phyloP scores from a whole-genome alignment of 768 basidiomycete species.

The Serendipita indica region DNA sequence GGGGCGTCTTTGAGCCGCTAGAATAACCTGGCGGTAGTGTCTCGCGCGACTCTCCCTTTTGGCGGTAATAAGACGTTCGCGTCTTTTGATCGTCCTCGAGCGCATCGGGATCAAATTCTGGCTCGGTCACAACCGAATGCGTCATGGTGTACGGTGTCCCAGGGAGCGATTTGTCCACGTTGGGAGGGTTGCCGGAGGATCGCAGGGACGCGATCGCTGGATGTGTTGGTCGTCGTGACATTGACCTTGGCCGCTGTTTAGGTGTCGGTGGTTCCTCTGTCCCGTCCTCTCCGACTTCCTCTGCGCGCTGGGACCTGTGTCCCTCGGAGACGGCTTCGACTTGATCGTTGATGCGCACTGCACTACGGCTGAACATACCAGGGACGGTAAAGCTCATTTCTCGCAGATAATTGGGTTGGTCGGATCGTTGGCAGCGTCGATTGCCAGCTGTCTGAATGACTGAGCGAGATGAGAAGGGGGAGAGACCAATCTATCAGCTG shows the following conservation, averaged over 20 bases:
- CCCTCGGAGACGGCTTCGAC: neutral
- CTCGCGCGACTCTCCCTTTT: neutral
- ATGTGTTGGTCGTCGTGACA: neutral
- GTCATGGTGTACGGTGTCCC: conserved; percentile 4
- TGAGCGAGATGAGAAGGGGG: conserved; percentile 1
- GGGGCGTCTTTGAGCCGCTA: neutral
- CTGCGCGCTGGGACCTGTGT: neutral
- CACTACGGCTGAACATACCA: conserved; percentile 5
- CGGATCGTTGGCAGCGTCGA: conserved; percentile 3
- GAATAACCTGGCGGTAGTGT: conserved; percentile 6
- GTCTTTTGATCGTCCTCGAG: neutral
- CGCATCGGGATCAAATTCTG: conserved; percentile 6
- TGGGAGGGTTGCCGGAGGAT: neutral
- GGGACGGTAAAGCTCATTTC: conserved; percentile 6
- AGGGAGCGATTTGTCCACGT: neutral
- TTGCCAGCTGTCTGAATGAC: neutral
- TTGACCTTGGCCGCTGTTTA: neutral
- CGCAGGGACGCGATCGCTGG: neutral
- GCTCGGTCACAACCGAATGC: neutral
- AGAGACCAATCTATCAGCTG: neutral
- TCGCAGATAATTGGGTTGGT: conserved; percentile 5
- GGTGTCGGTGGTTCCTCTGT: neutral
- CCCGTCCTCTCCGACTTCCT: neutral
- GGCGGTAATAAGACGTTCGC: neutral
- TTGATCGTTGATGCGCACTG: neutral